Evolutionary conservation across 2,329 filamentous ascomycete genomes (phyloP).

Genomic region (Claviceps quebecensis): DNA sequence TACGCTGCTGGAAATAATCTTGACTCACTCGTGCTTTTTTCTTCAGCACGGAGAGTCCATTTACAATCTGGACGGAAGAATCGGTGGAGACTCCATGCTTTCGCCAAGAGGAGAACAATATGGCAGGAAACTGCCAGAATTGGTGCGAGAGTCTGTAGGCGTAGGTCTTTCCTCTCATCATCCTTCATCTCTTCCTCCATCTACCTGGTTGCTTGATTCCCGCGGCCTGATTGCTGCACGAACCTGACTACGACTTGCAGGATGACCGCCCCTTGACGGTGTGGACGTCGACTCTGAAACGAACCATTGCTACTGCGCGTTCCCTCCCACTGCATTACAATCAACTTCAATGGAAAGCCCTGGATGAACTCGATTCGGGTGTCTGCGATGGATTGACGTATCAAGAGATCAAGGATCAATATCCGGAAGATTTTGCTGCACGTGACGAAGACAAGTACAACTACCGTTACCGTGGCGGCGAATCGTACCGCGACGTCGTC

Average conservation of each 20-base stretch:
- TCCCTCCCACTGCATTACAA: conserved; percentile 73
- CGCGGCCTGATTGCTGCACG: neutral
- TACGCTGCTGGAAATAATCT: neutral
- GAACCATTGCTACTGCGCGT: conserved; percentile 83
- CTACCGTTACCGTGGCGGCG: conserved; percentile 92
- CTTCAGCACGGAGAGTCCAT: conserved; percentile 79
- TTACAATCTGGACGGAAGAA: conserved; percentile 81
- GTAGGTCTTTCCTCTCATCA: conserved; percentile 34
- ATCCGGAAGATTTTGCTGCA: conserved; percentile 87
- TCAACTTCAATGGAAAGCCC: conserved; percentile 95
- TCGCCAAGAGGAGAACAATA: conserved; percentile 81
- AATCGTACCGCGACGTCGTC: conserved; percentile 91
- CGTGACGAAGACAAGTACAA: conserved; percentile 99
- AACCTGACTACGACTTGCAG: conserved; percentile 19
- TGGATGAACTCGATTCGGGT: conserved; percentile 92
- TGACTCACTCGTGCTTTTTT: neutral
- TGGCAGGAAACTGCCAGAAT: conserved; percentile 66
- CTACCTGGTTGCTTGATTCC: too few relatives aligned
- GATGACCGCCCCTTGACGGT: conserved; percentile 47
- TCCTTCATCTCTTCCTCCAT: neutral
- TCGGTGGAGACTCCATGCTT: conserved; percentile 81
- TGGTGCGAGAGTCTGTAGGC: conserved; percentile 75
- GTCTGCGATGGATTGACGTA: conserved; percentile 96
- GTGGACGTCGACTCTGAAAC: conserved; percentile 51
- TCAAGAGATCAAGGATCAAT: conserved; percentile 80